phyloP scores from a whole-genome alignment of 352 stramenopile species.

The Phytophthora hybrid region DNA sequence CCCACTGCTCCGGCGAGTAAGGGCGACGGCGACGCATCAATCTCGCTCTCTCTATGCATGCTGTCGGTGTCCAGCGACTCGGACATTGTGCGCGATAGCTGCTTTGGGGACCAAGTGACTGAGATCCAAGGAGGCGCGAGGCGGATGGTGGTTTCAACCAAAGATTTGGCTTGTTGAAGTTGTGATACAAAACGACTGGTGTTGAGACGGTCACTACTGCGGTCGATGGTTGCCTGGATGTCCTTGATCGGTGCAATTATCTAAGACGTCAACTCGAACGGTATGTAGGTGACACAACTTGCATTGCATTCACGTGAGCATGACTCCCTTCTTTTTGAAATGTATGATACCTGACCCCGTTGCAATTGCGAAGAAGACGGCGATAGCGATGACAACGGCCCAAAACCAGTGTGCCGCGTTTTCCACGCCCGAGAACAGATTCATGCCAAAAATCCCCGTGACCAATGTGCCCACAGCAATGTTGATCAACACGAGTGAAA shows the following conservation, averaged over 20 bases:
- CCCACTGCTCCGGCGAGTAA: slow-evolving; percentile 18
- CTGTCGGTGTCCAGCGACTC: slow-evolving; percentile 16
- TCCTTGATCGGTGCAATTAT: background rate
- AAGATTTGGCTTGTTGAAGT: slow-evolving; percentile 25
- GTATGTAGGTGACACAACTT: too few relatives aligned
- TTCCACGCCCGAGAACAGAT: slow-evolving; percentile 31
- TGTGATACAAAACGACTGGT: background rate
- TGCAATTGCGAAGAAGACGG: slow-evolving; percentile 35
- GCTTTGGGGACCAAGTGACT: background rate
- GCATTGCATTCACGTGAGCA: slow-evolving; percentile 12
- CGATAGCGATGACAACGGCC: slow-evolving; percentile 29
- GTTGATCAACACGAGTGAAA: slow-evolving; percentile 27
- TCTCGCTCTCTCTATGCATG: slow-evolving; percentile 22
- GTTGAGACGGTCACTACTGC: background rate
- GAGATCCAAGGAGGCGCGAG: background rate
- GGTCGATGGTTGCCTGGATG: too few relatives aligned
- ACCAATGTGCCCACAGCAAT: slow-evolving; percentile 25
- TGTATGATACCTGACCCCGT: slow-evolving; percentile 2
- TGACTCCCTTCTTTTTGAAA: slow-evolving; percentile 19
- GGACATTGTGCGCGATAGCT: slow-evolving; percentile 14
- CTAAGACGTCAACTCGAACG: too few relatives aligned
- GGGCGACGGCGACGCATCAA: slow-evolving; percentile 24
- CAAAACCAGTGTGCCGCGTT: slow-evolving; percentile 20
- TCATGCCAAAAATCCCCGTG: slow-evolving; percentile 33
- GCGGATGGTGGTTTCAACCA: slow-evolving; percentile 15